These are phyloP conservation scores for Xylariaceae sp. DNA, from an alignment of 2,329 filamentous ascomycete genomes.

Conservation along the genomic window DNA sequence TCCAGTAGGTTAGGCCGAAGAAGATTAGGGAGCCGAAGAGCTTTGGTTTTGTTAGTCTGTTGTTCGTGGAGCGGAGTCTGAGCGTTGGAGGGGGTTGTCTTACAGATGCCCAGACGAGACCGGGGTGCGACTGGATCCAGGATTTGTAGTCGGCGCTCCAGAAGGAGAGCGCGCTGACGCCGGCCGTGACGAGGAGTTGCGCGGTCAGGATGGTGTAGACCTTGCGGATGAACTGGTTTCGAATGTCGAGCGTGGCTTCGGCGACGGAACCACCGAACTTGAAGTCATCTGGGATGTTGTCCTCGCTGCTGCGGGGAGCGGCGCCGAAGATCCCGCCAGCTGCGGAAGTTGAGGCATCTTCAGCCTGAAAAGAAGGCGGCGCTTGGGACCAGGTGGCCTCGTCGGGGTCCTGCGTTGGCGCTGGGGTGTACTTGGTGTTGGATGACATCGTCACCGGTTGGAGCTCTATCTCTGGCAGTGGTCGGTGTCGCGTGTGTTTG, in stretches of 20 bases:
- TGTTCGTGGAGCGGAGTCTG: no score
- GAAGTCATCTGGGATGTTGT: slow-evolving; percentile 96
- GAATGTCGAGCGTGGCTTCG: slow-evolving; percentile 91
- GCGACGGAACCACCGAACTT: slow-evolving; percentile 95
- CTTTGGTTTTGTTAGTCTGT: slow-evolving; percentile 29
- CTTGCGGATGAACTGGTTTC: slow-evolving; percentile 95
- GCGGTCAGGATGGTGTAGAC: slow-evolving; percentile 98
- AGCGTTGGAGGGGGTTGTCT: slow-evolving; percentile 25
- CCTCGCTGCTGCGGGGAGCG: slow-evolving; percentile 73
- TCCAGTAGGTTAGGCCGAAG: slow-evolving; percentile 89
- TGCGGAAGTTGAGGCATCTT: slow-evolving; percentile 54
- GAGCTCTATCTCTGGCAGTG: slow-evolving; percentile 1
- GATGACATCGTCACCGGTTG: slow-evolving; percentile 57
- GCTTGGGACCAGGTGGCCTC: slow-evolving; percentile 64
- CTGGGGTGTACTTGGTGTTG: slow-evolving; percentile 78
- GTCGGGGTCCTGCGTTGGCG: slow-evolving; percentile 83
- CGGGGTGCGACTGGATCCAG: slow-evolving; percentile 84
- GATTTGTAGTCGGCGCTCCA: slow-evolving; percentile 72
- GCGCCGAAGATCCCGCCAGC: slow-evolving; percentile 60
- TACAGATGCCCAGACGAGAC: slow-evolving; percentile 81
- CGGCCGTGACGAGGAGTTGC: slow-evolving; percentile 81
- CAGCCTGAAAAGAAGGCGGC: slow-evolving; percentile 74
- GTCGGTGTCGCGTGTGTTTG: slow-evolving; percentile 1
- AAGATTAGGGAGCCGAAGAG: slow-evolving; percentile 80
- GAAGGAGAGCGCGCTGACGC: slow-evolving; percentile 81